Conservation (phyloP, 768 basidiomycete species). For the Boletus sensibilis region DNA sequence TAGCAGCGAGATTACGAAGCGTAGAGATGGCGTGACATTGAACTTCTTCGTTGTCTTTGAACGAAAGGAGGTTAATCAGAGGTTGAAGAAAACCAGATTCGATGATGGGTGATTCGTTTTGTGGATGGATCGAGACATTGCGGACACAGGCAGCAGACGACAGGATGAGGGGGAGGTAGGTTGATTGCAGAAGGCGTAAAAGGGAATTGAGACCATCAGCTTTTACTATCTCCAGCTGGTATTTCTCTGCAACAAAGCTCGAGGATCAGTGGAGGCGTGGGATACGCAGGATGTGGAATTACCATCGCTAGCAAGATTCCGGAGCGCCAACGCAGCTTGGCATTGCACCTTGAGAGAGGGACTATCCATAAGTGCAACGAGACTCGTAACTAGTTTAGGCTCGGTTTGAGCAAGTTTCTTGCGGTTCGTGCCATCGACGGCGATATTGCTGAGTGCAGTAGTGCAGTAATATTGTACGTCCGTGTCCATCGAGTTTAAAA, state of each 20-base stretch:
- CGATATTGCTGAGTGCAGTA: slow-evolving; percentile 96
- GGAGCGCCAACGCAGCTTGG: slow-evolving; percentile 92
- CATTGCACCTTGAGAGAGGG: slow-evolving; percentile 98
- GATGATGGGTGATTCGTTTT: slow-evolving; percentile 98
- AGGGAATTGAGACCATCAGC: slow-evolving; percentile 90
- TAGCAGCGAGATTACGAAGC: slow-evolving; percentile 92
- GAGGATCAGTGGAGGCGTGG: slow-evolving; percentile 8
- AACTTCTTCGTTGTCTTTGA: slow-evolving; percentile 99
- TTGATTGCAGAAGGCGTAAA: slow-evolving; percentile 91
- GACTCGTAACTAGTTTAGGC: slow-evolving; percentile 89
- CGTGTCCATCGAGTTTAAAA: slow-evolving; percentile 95
- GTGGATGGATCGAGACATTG: slow-evolving; percentile 97
- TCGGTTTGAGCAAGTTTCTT: slow-evolving; percentile 94
- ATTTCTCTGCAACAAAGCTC: slow-evolving; percentile 68
- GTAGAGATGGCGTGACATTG: slow-evolving; percentile 99
- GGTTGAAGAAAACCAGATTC: slow-evolving; percentile 97
- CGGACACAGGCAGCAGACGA: slow-evolving; percentile 98
- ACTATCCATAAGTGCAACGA: slow-evolving; percentile 96
- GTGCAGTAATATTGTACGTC: slow-evolving; percentile 99
- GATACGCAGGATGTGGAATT: slow-evolving; percentile 15
- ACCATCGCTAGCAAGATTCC: slow-evolving; percentile 98
- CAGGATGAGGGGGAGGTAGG: slow-evolving; percentile 95
- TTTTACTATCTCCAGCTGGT: slow-evolving; percentile 97
- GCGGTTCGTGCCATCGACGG: slow-evolving; percentile 92
- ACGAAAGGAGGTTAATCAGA: slow-evolving; percentile 91